Conservation (phyloP, 1,284 basidiomycete species). For the Cutaneotrichosporon cavernicola region DNA sequence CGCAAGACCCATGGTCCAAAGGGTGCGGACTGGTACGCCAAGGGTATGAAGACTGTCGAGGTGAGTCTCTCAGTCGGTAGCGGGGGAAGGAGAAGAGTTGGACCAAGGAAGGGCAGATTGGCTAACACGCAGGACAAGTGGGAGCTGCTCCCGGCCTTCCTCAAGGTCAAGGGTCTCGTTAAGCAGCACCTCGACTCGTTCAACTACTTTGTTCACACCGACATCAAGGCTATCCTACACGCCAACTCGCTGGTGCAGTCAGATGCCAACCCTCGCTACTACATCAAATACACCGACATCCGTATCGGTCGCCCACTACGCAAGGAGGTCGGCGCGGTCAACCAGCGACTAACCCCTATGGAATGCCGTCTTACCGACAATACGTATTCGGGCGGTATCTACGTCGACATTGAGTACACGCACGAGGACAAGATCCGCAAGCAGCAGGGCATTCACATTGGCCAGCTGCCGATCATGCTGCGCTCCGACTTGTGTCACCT, state of each 20-base stretch:
- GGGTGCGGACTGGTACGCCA: constrained; percentile 49
- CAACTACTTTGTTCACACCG: constrained; percentile 98
- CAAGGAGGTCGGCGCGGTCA: constrained; percentile 66
- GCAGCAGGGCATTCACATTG: constrained; percentile 81
- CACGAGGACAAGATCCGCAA: constrained; percentile 87
- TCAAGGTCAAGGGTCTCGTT: constrained; percentile 95
- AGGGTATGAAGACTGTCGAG: constrained; percentile 58
- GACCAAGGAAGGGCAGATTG: neutral
- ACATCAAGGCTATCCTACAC: constrained; percentile 93
- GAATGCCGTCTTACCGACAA: constrained; percentile 96
- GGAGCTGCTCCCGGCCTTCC: constrained; percentile 88
- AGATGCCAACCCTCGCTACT: constrained; percentile 95
- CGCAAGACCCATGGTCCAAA: constrained; percentile 39
- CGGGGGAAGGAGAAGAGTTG: neutral
- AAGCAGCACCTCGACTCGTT: constrained; percentile 99
- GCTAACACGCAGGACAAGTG: constrained; percentile 78
- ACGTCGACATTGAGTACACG: constrained; percentile 94
- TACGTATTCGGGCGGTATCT: constrained; percentile 91
- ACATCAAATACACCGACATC: constrained; percentile 96
- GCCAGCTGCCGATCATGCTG: constrained; percentile 94
- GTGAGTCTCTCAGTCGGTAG: constrained; percentile 37
- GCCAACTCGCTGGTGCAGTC: constrained; percentile 92
- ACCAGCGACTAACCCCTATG: constrained; percentile 83
- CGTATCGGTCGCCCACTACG: constrained; percentile 86
- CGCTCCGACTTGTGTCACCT: constrained; percentile 91